Evolutionary conservation across 805 yeast genomes (phyloP), one percentile per base, ranked within the genome.

Genomic region (Candida endomychidarum): DNA sequence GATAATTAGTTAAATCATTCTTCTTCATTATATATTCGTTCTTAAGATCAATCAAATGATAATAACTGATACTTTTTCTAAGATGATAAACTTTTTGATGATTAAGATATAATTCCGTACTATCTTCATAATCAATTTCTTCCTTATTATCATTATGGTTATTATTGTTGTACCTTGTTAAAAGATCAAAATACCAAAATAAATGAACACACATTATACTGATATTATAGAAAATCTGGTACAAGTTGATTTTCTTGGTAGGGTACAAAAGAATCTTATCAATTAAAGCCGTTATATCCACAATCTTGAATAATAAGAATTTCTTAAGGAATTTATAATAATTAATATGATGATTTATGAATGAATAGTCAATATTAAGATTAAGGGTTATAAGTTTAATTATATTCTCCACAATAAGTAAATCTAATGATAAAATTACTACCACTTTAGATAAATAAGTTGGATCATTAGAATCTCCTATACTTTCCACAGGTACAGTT

Each of bases 301-400:
- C 44, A 37, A 58, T 54, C 41, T 57, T 63, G 38, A 52, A 49
- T 37, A 61, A 56, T 26, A 58, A 44, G 11, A 51, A 38, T 36
- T 49, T 56, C 34, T 58, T 59, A 39, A 57, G 54, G 32, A 53
- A 52, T 36, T 77, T 73, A 49, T 73, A 77, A 3, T 67, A 67
- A 26, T 73, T 72, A 5, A 83, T 63, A 47, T 80, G 64, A 12
- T 65, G 67, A 38, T 84, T 82, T 9, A 32, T 26, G n/a, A 32
- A 32, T 22, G 41, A 23, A 64, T 2, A 83, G 65, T 40, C 74
- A 65, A 31, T 91, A 59, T 0, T 26, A 10, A 36, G 21, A 12
- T 41, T 32, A 6, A 34, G 14, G 5, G 20, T 28, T 9, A 26
- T 39, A 22, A 61, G 46, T 37, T 60, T 59, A 34, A 58, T 55